Evolutionary conservation across 345 rosid species (phyloP).

Genomic region (Syzygium aqueum): DNA sequence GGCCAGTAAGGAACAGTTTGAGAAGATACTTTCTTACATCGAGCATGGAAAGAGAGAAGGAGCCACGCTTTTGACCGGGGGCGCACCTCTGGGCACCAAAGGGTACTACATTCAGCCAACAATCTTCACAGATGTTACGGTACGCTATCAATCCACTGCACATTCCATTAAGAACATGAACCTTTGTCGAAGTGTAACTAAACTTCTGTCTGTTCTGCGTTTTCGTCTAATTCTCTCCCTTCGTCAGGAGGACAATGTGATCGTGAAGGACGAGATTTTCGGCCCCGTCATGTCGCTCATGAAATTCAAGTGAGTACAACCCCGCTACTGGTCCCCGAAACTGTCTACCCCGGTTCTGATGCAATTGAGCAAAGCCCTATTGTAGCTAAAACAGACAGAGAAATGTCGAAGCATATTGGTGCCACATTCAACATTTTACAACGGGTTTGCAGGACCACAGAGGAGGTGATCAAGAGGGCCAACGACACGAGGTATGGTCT

Average conservation of each 20-base stretch:
- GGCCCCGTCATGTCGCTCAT: slow-evolving; percentile 68
- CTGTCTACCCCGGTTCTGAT: not conserved
- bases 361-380: not conserved
- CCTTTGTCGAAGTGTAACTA: not conserved
- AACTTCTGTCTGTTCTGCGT: not conserved
- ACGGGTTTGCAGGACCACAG: slow-evolving; percentile 37
- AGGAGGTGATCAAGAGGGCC: slow-evolving; percentile 53
- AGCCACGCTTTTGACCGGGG: slow-evolving; percentile 54
- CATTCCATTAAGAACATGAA: not conserved
- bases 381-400: not conserved
- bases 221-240: not conserved
- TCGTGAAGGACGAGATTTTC: slow-evolving; percentile 68
- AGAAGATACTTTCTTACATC: slow-evolving; percentile 52
- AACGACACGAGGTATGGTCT: slow-evolving; percentile 61
- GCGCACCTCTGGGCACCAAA: slow-evolving; percentile 28
- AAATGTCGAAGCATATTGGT: too few relatives aligned
- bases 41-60: slow-evolving; percentile 64
- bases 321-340: not conserved
- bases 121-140: slow-evolving; percentile 57
- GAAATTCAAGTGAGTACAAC: slow-evolving; percentile 57
- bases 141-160: not conserved
- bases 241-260: slow-evolving; percentile 49
- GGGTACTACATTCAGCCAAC: slow-evolving; percentile 73
- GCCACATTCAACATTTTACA: not conserved
- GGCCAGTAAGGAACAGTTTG: slow-evolving; percentile 49